Base-by-base conservation (phyloP, 2,329 filamentous ascomycete genomes). In the Chaetomium strumarium region DNA sequence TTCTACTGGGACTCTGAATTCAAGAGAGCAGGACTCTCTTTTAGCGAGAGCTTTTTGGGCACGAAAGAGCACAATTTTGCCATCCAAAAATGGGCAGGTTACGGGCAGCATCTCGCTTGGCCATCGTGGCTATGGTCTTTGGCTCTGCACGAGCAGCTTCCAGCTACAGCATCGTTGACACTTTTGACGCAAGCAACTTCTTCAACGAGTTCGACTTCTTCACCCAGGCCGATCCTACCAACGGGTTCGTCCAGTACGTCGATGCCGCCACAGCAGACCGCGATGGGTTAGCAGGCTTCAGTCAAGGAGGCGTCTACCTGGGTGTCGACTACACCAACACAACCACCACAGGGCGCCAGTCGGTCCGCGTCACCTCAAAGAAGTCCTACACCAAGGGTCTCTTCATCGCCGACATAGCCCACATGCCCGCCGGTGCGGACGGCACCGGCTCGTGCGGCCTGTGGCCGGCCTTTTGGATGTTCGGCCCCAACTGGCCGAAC, bases 401-500 rank as follows among this genome's bases (percentile, higher is more conserved):
- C 49, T 81, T 91, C 66, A 74, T 91, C 41, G 75, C 85, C 50
- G 88, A 92, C 64, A 79, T 90, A 53, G 75, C 73, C 10, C 87
- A 91, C 67, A 90, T 90, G 82, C 88, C 88, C n/a, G 77, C 76
- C 17, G 80, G 80, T 39, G 72, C 75, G 1, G 50, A 43, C 12
- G 42, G 51, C 2, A 40, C 47, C 16, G 47, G 37, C 20, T 58
- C 57, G 55, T 90, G 87, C 63, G 87, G 86, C 33, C 78, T 81
- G 13, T 92, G 88, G 88, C 86, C 87, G 1, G 87, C 87, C 13
- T 86, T 85, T 67, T 87, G 79, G 79, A 75, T 73, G 47, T 76
- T 88, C 33, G 86, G 86, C 14, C 72, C 76, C n/a, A 69, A 78
- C 63, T 91, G 88, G 88, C 88, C 88, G 1, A 66, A 66, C 39